Percentiles rank a stretch among this genome's conserved stretches.
phyloP scores from a whole-genome alignment of 2,329 filamentous ascomycete species.

The Cytospora mali region DNA sequence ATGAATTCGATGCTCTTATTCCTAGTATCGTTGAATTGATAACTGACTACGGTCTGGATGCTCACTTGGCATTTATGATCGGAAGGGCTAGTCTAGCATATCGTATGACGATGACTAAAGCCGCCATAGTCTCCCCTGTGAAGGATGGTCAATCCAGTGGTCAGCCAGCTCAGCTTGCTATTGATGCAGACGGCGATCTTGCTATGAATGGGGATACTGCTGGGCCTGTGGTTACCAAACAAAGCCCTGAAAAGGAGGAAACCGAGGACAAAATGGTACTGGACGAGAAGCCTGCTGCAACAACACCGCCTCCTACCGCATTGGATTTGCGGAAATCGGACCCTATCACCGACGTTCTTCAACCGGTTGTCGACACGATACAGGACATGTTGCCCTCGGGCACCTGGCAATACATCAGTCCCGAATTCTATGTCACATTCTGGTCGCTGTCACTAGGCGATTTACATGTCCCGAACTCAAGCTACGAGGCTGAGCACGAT shows the following conservation, averaged over 20 bases:
- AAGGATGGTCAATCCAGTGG: slow-evolving; percentile 39
- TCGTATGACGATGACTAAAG: slow-evolving; percentile 48
- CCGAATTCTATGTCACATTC: slow-evolving; percentile 86
- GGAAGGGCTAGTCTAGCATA: slow-evolving; percentile 73
- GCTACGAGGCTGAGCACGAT: slow-evolving; percentile 76
- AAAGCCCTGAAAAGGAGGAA: slow-evolving; percentile 26
- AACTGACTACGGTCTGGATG: slow-evolving; percentile 75
- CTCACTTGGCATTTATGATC: slow-evolving; percentile 83
- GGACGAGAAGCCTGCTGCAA: slow-evolving; percentile 36
- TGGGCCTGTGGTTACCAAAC: slow-evolving; percentile 16
- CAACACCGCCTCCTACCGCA: slow-evolving; percentile 33
- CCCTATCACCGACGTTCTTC: slow-evolving; percentile 69
- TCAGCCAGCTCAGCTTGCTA: slow-evolving; percentile 32
- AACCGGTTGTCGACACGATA: slow-evolving; percentile 72
- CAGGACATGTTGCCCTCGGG: slow-evolving; percentile 61
- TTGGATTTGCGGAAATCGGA: slow-evolving; percentile 43
- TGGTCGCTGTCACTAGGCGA: slow-evolving; percentile 89
- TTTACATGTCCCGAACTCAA: slow-evolving; percentile 72
- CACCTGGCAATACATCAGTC: slow-evolving; percentile 70
- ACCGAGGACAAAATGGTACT: slow-evolving; percentile 37
- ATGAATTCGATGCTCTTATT: slow-evolving; percentile 77
- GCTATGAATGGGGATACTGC: slow-evolving; percentile 38
- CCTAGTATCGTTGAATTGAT: slow-evolving; percentile 77
- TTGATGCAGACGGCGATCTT: slow-evolving; percentile 61
- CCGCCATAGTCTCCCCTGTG: slow-evolving; percentile 5